A percentile compares a stretch with the other conserved stretches of the same genome.
These are phyloP conservation scores for Deuterostichococcus epilithicus DNA, from an alignment of 139 green algal species.

Conservation along the genomic window DNA sequence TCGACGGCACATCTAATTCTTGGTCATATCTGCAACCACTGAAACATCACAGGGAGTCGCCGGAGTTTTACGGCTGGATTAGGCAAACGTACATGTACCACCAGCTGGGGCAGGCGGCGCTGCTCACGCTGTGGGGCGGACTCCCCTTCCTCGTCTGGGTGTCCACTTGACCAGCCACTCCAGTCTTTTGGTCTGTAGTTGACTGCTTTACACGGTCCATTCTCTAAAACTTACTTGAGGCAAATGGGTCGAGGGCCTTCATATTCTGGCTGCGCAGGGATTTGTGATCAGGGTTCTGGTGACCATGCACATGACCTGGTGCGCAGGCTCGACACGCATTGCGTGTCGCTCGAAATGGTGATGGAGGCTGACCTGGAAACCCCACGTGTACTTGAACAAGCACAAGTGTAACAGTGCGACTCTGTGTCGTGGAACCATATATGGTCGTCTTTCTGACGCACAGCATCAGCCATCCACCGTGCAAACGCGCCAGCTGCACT, in stretches of 20 bases:
- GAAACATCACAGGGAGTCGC: slow-evolving; percentile 26
- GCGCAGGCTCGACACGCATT: not conserved
- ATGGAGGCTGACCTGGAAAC: too few species aligned
- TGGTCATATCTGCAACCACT: too few species aligned
- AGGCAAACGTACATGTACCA: slow-evolving; percentile 60
- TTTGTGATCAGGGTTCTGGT: slow-evolving; percentile 53
- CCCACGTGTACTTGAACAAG: too few species aligned
- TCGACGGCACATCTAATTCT: too few species aligned
- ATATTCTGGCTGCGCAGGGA: slow-evolving; percentile 6
- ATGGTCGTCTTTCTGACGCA: not conserved
- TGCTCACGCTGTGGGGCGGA: slow-evolving; percentile 52
- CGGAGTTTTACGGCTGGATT: slow-evolving; percentile 43
- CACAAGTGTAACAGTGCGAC: not conserved
- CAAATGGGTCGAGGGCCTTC: not conserved
- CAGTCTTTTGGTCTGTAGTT: not conserved
- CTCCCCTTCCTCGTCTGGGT: slow-evolving; percentile 63
- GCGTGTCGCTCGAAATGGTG: not conserved
- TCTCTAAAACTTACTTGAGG: too few species aligned
- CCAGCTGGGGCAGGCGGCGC: slow-evolving; percentile 35
- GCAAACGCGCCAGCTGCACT: slow-evolving; percentile 46
- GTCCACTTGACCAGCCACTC: slow-evolving; percentile 8
- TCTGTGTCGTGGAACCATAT: not conserved
- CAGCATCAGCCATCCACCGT: not conserved
- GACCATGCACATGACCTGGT: slow-evolving; percentile 62
- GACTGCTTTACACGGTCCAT: too few species aligned